Evolutionary conservation across 169 alveolate species (phyloP).

Genomic region (Plasmodium vivax): DNA sequence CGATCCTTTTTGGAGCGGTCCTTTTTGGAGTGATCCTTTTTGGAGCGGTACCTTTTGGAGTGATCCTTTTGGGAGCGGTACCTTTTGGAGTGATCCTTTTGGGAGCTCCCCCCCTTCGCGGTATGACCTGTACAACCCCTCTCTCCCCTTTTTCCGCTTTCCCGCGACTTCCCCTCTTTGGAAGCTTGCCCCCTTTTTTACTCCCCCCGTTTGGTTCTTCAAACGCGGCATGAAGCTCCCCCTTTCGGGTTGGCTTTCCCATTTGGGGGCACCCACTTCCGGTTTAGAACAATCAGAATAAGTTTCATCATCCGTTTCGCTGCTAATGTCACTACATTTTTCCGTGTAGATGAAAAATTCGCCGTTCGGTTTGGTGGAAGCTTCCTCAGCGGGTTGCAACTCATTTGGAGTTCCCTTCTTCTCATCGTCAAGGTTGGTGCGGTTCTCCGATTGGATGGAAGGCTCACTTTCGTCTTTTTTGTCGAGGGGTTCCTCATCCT

Average conservation of each 20-base stretch:
- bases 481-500: background rate
- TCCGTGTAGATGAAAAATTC: background rate
- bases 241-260: background rate
- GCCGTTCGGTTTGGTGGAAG: background rate
- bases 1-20: background rate
- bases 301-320: background rate
- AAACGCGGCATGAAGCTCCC: background rate
- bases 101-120: background rate
- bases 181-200: background rate
- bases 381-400: background rate
- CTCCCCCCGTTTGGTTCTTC: background rate
- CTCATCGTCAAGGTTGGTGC: background rate
- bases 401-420: background rate
- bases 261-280: background rate
- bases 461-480: background rate
- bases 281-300: background rate
- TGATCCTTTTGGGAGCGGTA: background rate
- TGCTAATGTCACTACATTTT: slow-evolving; percentile 1
- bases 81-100: background rate
- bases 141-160: background rate
- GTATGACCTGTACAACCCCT: background rate
- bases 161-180: background rate
- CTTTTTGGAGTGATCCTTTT: background rate
- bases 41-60: background rate
- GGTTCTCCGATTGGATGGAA: background rate